Evolutionary conservation across 768 basidiomycete species (phyloP).

Genomic region (Tricholoma matsutake): DNA sequence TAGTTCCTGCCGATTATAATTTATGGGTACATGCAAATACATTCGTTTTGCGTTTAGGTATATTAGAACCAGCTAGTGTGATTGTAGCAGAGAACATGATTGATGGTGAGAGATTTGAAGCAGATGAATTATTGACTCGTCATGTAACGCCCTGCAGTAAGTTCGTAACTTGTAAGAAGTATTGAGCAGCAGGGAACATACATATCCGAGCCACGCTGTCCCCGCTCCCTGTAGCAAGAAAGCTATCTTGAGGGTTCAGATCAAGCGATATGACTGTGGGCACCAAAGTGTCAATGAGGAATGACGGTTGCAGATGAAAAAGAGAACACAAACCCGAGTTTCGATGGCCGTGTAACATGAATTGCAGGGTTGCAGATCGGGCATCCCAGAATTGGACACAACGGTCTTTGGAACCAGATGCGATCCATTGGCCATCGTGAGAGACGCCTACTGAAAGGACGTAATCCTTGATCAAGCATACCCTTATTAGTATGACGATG

Average conservation of each 20-base stretch:
- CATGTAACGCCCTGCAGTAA: slow-evolving; percentile 11
- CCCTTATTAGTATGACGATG: neutral
- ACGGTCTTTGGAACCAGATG: slow-evolving; percentile 92
- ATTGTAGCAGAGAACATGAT: neutral
- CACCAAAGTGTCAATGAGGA: neutral
- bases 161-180: neutral
- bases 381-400: slow-evolving; percentile 95
- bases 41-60: neutral
- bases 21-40: neutral
- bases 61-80: neutral
- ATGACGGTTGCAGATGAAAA: neutral
- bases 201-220: slow-evolving; percentile 56
- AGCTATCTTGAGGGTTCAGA: slow-evolving; percentile 41
- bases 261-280: slow-evolving; percentile 49
- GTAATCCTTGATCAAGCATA: slow-evolving; percentile 46
- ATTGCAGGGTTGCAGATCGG: slow-evolving; percentile 71
- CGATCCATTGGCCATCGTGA: slow-evolving; percentile 91
- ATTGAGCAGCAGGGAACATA: slow-evolving; percentile 33
- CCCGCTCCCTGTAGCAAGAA: slow-evolving; percentile 51
- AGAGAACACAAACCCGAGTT: slow-evolving; percentile 46
- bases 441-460: slow-evolving; percentile 64
- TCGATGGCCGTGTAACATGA: slow-evolving; percentile 81
- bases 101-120: neutral
- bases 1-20: neutral
- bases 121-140: neutral